These are phyloP conservation scores for Picea engelmannii DNA, from an alignment of 83 land plant species.

Conservation along the genomic window DNA sequence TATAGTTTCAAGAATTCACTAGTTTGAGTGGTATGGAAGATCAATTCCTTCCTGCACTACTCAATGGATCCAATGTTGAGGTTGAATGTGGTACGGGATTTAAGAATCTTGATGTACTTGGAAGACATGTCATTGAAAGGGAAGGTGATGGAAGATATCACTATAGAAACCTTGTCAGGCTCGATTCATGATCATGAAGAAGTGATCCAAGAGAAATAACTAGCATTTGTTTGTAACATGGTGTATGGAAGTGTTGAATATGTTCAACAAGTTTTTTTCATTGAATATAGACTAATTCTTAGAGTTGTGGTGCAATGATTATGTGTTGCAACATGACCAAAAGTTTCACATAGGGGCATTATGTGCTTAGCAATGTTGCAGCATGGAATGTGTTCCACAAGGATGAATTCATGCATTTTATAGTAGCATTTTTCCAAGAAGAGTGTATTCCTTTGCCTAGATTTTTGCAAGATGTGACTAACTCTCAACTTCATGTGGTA, in stretches of 20 bases:
- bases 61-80: too few species aligned
- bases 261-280: constrained; percentile 67
- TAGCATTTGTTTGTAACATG: constrained; percentile 86
- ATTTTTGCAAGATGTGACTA: constrained; percentile 72
- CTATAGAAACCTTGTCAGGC: constrained; percentile 59
- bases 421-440: constrained; percentile 29
- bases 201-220: constrained; percentile 85
- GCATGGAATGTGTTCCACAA: constrained; percentile 77
- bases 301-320: constrained; percentile 71
- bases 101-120: constrained; percentile 74
- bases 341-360: constrained; percentile 72
- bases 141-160: constrained; percentile 65
- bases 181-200: constrained; percentile 81
- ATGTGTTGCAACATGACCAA: constrained; percentile 39
- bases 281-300: constrained; percentile 60
- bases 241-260: constrained; percentile 78
- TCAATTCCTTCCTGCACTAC: too few species aligned
- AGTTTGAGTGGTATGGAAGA: too few species aligned
- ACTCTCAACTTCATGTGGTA: constrained; percentile 69
- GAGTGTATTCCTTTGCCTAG: constrained; percentile 30
- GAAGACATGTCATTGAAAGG: constrained; percentile 69
- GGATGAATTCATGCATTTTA: constrained; percentile 75
- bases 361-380: constrained; percentile 81
- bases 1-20: too few species aligned
- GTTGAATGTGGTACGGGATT: too few species aligned